These are phyloP conservation scores for Phialemoniopsis sp. DNA, from an alignment of 2,329 filamentous ascomycete species.

Conservation along the genomic window DNA sequence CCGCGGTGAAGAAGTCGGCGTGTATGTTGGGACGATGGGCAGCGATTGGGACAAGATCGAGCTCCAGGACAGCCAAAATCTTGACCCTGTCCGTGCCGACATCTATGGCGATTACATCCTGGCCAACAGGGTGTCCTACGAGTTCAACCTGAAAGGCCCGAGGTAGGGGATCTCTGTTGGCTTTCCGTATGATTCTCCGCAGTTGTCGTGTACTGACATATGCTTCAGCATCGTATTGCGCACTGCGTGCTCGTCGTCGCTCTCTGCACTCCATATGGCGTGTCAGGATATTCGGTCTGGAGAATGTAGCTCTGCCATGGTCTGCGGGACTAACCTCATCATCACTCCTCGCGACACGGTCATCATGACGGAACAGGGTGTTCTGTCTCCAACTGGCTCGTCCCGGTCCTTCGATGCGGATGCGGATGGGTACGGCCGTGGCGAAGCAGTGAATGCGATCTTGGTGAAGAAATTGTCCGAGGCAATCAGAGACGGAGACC, in stretches of 20 bases:
- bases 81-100: neutral
- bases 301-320: constrained; percentile 23
- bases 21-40: constrained; percentile 13
- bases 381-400: constrained; percentile 26
- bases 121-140: constrained; percentile 25
- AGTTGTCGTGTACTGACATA: no score
- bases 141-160: constrained; percentile 24
- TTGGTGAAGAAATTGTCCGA: constrained; percentile 40
- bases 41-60: constrained; percentile 11
- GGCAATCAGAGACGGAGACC: constrained; percentile 42
- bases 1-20: constrained; percentile 12
- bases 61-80: neutral
- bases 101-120: constrained; percentile 43
- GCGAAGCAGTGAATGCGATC: constrained; percentile 40
- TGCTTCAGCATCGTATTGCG: constrained; percentile 22
- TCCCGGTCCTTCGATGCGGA: constrained; percentile 32
- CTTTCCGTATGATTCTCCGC: neutral
- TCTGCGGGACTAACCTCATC: constrained; percentile 30
- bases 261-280: constrained; percentile 28
- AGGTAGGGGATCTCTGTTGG: constrained; percentile 20
- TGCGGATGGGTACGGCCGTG: constrained; percentile 46
- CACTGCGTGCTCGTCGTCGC: constrained; percentile 34
- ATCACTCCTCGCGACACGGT: constrained; percentile 21
- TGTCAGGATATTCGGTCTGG: constrained; percentile 21
- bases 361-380: constrained; percentile 24